Evolutionary conservation across 495 filamentous ascomycete species (phyloP), one percentile per base, ranked within the genome.

Genomic region (Haplographium delicatum): DNA sequence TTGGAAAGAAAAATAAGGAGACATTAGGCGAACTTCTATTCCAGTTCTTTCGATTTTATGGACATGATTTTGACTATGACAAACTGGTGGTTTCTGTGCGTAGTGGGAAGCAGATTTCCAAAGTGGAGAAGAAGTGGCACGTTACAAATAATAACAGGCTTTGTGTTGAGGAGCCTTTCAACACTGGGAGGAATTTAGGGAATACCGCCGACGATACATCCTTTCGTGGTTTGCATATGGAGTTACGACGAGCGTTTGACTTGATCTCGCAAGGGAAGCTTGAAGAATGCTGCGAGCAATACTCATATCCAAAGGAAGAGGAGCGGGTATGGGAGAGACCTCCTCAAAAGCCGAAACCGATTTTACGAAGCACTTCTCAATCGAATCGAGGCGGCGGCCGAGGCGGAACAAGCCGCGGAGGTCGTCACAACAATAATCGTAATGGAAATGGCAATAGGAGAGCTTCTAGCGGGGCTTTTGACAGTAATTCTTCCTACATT

Each of bases 111-210:
- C 67, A 91, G 47, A 68, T 96, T n/a, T 84, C 83, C 8, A 94
- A 96, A 65, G 75, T 81, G 51, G 86, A 82, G 42, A 98, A 97
- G 70, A 79, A 78, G 3, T 97, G 93, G 93, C 77, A 85, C 59
- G 62, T 86, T 43, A 68, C 80, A 45, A 86, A 90, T 60, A 62
- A 77, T 35, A 91, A 95, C 60, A 77, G 83, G 38, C 76, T 98
- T 38, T 96, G 93, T 63, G 86, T 97, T 22, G 94, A 98, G 63
- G 93, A 98, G 62, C 94, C 93, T 2, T 98, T 98, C 73, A 98
- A 95, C 59, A 85, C 76, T 23, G 72, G 69, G n/a, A 78, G 94
- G n/a, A 98, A 98, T 65, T 73, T 98, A 42, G 93, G 91, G 0
- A 97, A 97, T 59, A 96, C 93, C 18, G 93, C 93, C 7, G 93